phyloP scores from a whole-genome alignment of 352 stramenopile species.

The Phytophthora fragariae region DNA sequence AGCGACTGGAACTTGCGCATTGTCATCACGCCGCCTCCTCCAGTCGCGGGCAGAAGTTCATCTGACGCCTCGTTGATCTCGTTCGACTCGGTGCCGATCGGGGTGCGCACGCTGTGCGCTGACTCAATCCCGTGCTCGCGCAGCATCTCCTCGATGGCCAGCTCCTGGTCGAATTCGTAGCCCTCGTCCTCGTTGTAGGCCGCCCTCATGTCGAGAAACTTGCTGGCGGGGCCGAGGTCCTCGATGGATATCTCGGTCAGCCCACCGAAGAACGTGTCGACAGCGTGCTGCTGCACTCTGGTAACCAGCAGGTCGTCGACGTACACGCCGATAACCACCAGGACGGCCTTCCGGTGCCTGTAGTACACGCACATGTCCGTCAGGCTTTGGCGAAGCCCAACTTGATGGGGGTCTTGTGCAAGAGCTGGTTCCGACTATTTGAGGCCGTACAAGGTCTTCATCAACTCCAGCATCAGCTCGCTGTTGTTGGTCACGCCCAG shows the following conservation, averaged over 20 bases:
- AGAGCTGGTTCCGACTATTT: no score
- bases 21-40: neutral
- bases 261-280: constrained; percentile 24
- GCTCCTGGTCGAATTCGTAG: constrained; percentile 32
- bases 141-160: constrained; percentile 36
- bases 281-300: neutral
- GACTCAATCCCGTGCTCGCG: constrained; percentile 20
- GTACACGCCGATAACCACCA: no score
- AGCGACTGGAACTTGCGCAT: constrained; percentile 42
- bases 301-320: no score
- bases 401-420: no score
- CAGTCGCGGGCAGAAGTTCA: neutral
- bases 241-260: constrained; percentile 35
- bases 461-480: no score
- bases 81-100: constrained; percentile 18
- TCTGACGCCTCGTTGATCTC: neutral
- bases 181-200: constrained; percentile 8
- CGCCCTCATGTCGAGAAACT: constrained; percentile 42
- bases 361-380: neutral
- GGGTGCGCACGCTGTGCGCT: constrained; percentile 24
- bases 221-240: constrained; percentile 28
- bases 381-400: constrained; percentile 1
- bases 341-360: no score
- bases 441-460: no score
- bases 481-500: no score